Conservation (phyloP, 805 yeast genomes). For the Sugiyamaella marilandica region DNA sequence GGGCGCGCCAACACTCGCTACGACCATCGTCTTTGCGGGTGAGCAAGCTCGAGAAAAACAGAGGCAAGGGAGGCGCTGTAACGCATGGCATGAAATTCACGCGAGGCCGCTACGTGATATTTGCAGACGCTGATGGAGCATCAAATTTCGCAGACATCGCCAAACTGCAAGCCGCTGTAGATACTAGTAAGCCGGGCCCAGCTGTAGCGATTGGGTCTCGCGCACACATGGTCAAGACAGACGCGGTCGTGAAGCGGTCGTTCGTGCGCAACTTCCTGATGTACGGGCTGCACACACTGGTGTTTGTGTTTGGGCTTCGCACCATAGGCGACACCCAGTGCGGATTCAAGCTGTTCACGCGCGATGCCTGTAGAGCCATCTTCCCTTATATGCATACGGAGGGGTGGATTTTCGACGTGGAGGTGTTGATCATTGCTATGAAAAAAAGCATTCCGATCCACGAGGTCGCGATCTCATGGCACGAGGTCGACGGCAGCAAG, state of each 20-base stretch:
- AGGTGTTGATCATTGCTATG: slow-evolving; percentile 74
- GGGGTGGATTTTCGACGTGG: slow-evolving; percentile 98
- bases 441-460: slow-evolving; percentile 59
- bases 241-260: slow-evolving; percentile 93
- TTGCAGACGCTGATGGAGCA: slow-evolving; percentile 99
- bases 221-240: slow-evolving; percentile 94
- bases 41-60: slow-evolving; percentile 61
- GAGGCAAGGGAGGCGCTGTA: slow-evolving; percentile 98
- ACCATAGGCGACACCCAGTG: slow-evolving; percentile 91
- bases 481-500: slow-evolving; percentile 93
- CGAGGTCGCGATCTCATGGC: slow-evolving; percentile 93
- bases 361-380: slow-evolving; percentile 55
- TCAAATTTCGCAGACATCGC: slow-evolving; percentile 68
- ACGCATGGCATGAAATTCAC: slow-evolving; percentile 81
- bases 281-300: slow-evolving; percentile 86
- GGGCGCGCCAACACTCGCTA: slow-evolving; percentile 43
- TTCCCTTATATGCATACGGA: slow-evolving; percentile 94
- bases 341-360: slow-evolving; percentile 90
- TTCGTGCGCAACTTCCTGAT: slow-evolving; percentile 83
- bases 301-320: slow-evolving; percentile 83
- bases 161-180: slow-evolving; percentile 45
- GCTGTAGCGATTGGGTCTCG: slow-evolving; percentile 86
- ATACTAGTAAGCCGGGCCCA: slow-evolving; percentile 32
- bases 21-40: slow-evolving; percentile 66
- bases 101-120: slow-evolving; percentile 68